Evolutionary conservation across 2,329 filamentous ascomycete genomes (phyloP).

Genomic region (Canariomyces notabilis): DNA sequence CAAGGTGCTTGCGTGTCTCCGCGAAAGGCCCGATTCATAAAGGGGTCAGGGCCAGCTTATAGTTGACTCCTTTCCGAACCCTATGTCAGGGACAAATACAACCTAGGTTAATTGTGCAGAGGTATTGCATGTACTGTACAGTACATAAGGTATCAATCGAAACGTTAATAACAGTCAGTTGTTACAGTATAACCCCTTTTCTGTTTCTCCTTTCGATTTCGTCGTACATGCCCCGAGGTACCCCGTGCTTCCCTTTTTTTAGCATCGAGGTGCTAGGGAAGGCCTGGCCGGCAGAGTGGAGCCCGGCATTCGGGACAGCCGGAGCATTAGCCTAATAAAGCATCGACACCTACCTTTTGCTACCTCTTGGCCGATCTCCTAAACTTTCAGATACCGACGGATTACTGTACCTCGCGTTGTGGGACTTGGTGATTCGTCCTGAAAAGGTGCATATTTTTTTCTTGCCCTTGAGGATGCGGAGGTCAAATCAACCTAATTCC

Average conservation of each 20-base stretch:
- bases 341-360: slow-evolving; percentile 5
- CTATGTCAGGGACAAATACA: too few species aligned
- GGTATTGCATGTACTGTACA: too few species aligned
- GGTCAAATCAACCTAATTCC: too few species aligned
- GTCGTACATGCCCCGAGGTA: neutral
- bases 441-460: too few species aligned
- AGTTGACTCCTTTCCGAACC: neutral
- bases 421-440: too few species aligned
- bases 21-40: too few species aligned
- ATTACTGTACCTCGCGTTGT: neutral
- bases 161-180: too few species aligned
- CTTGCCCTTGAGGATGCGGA: too few species aligned
- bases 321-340: slow-evolving; percentile 17
- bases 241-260: neutral
- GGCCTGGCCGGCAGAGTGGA: neutral
- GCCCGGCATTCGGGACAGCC: slow-evolving; percentile 1
- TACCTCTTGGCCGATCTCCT: neutral
- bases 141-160: neutral
- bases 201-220: too few species aligned
- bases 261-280: neutral
- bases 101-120: neutral
- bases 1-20: too few species aligned
- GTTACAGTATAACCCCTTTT: too few species aligned
- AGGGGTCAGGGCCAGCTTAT: neutral
- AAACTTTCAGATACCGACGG: too few species aligned